Conservation (phyloP, 805 yeast genomes). For the Hemisphaericaspora nanyangensis region DNA sequence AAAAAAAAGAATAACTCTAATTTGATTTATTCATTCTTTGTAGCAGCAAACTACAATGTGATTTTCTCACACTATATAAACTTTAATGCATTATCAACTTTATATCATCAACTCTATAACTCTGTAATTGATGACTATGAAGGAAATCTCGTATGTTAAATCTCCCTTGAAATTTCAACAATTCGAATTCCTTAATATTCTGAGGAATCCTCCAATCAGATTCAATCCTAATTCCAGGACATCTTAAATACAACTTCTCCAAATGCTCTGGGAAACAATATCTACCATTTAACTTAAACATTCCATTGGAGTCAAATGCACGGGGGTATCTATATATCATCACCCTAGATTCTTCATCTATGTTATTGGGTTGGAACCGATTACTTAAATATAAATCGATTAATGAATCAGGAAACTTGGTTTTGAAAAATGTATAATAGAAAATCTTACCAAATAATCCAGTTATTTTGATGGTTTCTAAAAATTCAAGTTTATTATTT, state of each 20-base stretch:
- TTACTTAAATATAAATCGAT: not conserved
- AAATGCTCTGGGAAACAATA: not conserved
- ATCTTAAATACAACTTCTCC: not conserved
- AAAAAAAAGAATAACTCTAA: too few species aligned
- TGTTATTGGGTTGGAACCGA: not conserved
- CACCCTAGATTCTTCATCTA: not conserved
- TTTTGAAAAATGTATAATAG: constrained; percentile 2
- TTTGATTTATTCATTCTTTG: too few species aligned
- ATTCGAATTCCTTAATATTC: not conserved
- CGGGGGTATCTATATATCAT: constrained; percentile 1
- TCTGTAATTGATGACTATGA: not conserved
- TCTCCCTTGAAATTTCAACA: not conserved
- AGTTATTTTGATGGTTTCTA: not conserved
- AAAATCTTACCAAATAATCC: not conserved
- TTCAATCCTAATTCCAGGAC: constrained; percentile 2
- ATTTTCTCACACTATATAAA: too few species aligned
- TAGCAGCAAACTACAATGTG: too few species aligned
- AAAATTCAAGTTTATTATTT: not conserved
- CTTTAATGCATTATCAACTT: too few species aligned
- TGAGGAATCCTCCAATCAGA: constrained; percentile 1
- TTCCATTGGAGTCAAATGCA: not conserved
- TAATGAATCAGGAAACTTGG: not conserved
- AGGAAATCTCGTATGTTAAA: not conserved
- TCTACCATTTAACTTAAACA: not conserved
- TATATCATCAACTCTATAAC: too few species aligned